These are phyloP conservation scores for Fusarium sacchari DNA, from an alignment of 2,329 filamentous ascomycete species.

Conservation along the genomic window DNA sequence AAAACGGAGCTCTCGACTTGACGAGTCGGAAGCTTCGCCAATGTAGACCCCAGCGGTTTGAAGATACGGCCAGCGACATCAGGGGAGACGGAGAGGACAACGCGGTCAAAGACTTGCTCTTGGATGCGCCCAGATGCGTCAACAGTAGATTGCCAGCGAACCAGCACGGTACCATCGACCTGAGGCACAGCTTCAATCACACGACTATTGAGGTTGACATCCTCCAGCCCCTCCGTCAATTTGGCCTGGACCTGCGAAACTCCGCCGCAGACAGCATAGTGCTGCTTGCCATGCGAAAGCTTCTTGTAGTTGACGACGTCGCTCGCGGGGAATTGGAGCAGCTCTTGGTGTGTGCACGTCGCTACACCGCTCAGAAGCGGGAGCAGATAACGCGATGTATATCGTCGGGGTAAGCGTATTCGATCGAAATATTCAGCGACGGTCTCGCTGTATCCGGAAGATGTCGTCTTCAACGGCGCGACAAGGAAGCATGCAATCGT, in stretches of 20 bases:
- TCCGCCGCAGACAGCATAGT: conserved; percentile 62
- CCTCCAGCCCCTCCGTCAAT: conserved; percentile 52
- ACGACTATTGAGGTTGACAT: conserved; percentile 53
- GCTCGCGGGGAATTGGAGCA: conserved; percentile 62
- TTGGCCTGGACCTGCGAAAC: conserved; percentile 60
- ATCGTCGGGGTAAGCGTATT: conserved; percentile 60
- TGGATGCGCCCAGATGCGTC: conserved; percentile 13
- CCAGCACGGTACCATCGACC: conserved; percentile 33
- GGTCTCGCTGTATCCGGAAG: conserved; percentile 50
- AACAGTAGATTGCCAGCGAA: conserved; percentile 49
- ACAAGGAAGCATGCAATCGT: conserved; percentile 61
- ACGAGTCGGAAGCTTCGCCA: conserved; percentile 58
- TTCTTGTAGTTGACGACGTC: conserved; percentile 63
- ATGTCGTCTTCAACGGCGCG: conserved; percentile 42
- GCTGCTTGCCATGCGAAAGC: conserved; percentile 57
- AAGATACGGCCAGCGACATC: conserved; percentile 62
- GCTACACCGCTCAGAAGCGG: conserved; percentile 65
- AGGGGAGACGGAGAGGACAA: conserved; percentile 65
- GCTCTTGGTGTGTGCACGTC: conserved; percentile 62
- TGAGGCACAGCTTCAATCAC: conserved; percentile 50
- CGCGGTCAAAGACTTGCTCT: conserved; percentile 59
- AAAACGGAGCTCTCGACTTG: conserved; percentile 60
- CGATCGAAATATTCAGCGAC: conserved; percentile 60
- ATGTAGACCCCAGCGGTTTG: conserved; percentile 49
- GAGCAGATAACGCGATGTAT: conserved; percentile 60